phyloP scores from a whole-genome alignment of 176 grass and related monocot genomes.

The Panicum miliaceum region DNA sequence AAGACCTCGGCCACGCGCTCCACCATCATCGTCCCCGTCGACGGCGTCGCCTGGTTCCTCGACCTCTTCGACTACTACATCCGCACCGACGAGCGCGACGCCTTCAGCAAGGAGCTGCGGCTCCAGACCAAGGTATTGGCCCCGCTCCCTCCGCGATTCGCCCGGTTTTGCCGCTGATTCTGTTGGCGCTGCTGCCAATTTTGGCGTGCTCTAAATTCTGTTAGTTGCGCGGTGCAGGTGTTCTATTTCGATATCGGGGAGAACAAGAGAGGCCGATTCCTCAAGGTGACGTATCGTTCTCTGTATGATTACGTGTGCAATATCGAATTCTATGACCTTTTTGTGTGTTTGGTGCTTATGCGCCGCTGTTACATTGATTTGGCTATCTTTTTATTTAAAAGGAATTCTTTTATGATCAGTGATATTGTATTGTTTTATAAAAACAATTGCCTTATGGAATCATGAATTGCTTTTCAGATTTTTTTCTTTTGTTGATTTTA shows the following conservation, averaged over 20 bases:
- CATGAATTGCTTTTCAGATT: background rate
- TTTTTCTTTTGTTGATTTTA: constrained; percentile 7
- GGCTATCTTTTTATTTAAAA: background rate
- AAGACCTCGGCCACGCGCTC: constrained; percentile 91
- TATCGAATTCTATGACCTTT: constrained; percentile 16
- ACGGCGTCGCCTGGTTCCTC: constrained; percentile 86
- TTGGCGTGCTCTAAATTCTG: background rate
- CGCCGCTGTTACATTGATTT: background rate
- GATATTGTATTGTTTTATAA: background rate
- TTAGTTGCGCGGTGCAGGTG: constrained; percentile 50
- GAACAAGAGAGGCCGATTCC: constrained; percentile 97
- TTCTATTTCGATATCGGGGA: constrained; percentile 97
- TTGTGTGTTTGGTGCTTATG: constrained; percentile 2
- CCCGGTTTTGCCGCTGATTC: constrained; percentile 3
- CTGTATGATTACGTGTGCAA: background rate
- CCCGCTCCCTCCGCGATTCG: background rate
- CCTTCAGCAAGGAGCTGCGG: constrained; percentile 93
- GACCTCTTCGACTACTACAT: constrained; percentile 97
- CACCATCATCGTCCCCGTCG: constrained; percentile 92
- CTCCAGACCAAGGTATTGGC: constrained; percentile 79
- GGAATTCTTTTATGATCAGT: background rate
- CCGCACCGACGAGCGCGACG: constrained; percentile 86
- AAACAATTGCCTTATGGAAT: background rate
- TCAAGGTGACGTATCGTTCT: constrained; percentile 66
- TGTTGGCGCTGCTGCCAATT: constrained; percentile 10